Percentiles rank a stretch among this genome's conserved stretches.
Conservation (phyloP, 352 stramenopile species). For the Phytophthora lateralis region DNA sequence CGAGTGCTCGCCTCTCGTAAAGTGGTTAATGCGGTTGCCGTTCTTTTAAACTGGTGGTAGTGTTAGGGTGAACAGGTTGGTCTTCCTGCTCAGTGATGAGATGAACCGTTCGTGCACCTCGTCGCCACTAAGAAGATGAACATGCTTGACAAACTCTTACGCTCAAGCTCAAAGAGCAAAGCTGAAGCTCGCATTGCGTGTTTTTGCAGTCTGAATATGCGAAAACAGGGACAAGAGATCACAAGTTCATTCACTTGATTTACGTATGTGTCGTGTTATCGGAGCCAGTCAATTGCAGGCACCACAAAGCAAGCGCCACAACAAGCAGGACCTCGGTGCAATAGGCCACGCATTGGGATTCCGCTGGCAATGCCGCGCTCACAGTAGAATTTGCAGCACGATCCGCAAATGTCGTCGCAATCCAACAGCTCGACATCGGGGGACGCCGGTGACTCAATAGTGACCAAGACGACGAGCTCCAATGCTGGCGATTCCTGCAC, state of each 20-base stretch:
- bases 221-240: neutral
- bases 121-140: too few relatives aligned
- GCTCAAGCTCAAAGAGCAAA: neutral
- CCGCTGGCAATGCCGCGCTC: constrained; percentile 3
- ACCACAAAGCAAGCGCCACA: constrained; percentile 19
- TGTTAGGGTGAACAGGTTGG: neutral
- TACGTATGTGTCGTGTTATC: constrained; percentile 1
- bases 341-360: constrained; percentile 18
- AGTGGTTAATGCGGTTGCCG: neutral
- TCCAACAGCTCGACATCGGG: neutral
- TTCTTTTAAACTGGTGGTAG: neutral
- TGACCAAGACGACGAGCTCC: constrained; percentile 28
- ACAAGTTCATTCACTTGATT: constrained; percentile 10
- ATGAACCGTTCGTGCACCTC: neutral
- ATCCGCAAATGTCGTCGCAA: constrained; percentile 18
- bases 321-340: constrained; percentile 7
- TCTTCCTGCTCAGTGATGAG: neutral
- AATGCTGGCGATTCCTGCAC: constrained; percentile 39
- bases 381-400: constrained; percentile 20
- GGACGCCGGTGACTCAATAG: neutral
- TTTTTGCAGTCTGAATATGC: constrained; percentile 12
- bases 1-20: neutral
- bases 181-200: neutral
- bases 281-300: constrained; percentile 4
- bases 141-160: too few relatives aligned